Conservation (phyloP, 306 rosid genomes). For the Dicorynia guianensis region DNA sequence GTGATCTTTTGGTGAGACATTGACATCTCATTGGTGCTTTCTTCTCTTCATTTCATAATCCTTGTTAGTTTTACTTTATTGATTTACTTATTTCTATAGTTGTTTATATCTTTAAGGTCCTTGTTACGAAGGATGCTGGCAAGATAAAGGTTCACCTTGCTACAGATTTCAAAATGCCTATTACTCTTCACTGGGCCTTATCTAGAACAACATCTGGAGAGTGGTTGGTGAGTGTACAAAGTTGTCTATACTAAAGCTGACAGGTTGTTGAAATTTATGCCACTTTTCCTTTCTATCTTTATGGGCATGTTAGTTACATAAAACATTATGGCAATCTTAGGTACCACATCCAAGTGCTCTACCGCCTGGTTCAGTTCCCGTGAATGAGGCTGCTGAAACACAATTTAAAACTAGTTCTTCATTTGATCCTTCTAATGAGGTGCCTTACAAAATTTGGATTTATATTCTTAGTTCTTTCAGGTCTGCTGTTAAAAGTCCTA, state of each 20-base stretch:
- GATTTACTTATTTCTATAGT: slow-evolving; percentile 35
- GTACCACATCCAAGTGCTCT: slow-evolving; percentile 74
- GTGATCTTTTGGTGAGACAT: slow-evolving; percentile 78
- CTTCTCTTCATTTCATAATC: slow-evolving; percentile 23
- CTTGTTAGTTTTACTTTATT: slow-evolving; percentile 5
- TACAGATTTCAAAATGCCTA: slow-evolving; percentile 71
- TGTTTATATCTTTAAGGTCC: slow-evolving; percentile 60
- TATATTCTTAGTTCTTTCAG: slow-evolving; percentile 9
- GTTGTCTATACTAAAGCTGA: slow-evolving; percentile 38
- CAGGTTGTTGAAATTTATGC: slow-evolving; percentile 33
- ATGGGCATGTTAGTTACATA: slow-evolving; percentile 25
- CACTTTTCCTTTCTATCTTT: slow-evolving; percentile 7
- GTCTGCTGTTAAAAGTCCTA: slow-evolving; percentile 34
- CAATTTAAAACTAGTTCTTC: slow-evolving; percentile 56
- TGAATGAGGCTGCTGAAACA: slow-evolving; percentile 68
- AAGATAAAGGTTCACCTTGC: slow-evolving; percentile 82
- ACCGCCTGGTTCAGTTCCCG: slow-evolving; percentile 76
- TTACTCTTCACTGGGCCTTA: slow-evolving; percentile 91
- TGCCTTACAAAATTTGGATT: slow-evolving; percentile 40
- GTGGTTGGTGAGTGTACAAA: slow-evolving; percentile 80
- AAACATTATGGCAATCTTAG: slow-evolving; percentile 58
- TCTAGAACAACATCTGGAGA: slow-evolving; percentile 76
- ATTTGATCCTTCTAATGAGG: slow-evolving; percentile 63
- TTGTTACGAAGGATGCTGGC: slow-evolving; percentile 69
- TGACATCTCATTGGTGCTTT: slow-evolving; percentile 40